Percentiles rank a stretch among this genome's conserved stretches.
Evolutionary conservation across 192 early-diverging fungal species (phyloP).

Genomic region (Tieghemiomyces parasiticus): DNA sequence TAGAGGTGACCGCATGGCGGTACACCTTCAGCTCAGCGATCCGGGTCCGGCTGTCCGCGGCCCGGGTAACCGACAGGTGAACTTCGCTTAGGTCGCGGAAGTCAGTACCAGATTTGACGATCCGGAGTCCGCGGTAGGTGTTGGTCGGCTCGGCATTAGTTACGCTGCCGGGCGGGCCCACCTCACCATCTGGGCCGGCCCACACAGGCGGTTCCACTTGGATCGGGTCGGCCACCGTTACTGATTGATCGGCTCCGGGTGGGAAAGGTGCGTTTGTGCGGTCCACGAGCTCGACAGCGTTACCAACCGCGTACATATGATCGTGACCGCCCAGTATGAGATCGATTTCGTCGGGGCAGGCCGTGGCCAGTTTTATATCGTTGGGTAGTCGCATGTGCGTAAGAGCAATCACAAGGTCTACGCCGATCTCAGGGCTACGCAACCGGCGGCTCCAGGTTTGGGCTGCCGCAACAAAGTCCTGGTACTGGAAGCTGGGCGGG

Average conservation of each 20-base stretch:
- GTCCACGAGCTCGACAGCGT: conserved; percentile 26
- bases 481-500: conserved; percentile 37
- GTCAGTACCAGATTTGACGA: conserved; percentile 55
- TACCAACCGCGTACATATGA: conserved; percentile 48
- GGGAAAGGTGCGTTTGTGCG: no score
- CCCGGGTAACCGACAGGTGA: conserved; percentile 17
- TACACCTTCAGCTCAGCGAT: conserved; percentile 20
- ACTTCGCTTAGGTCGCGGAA: conserved; percentile 45
- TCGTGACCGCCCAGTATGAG: conserved; percentile 57
- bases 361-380: conserved; percentile 37
- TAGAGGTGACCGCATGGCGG: conserved; percentile 26
- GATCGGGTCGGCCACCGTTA: no score
- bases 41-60: neutral
- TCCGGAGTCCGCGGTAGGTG: conserved; percentile 18
- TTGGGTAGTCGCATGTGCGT: conserved; percentile 56
- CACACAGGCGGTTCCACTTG: no score
- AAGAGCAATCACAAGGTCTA: conserved; percentile 51
- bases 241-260: no score
- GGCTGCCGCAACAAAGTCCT: conserved; percentile 35
- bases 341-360: conserved; percentile 38
- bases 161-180: no score
- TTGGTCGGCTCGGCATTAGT: no score
- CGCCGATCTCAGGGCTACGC: conserved; percentile 23
- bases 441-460: conserved; percentile 23
- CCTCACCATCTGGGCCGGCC: no score